Percentiles rank a stretch among this genome's conserved stretches.
phyloP scores from a whole-genome alignment of 2,329 filamentous ascomycete species.

The Sporothrix globosa region DNA sequence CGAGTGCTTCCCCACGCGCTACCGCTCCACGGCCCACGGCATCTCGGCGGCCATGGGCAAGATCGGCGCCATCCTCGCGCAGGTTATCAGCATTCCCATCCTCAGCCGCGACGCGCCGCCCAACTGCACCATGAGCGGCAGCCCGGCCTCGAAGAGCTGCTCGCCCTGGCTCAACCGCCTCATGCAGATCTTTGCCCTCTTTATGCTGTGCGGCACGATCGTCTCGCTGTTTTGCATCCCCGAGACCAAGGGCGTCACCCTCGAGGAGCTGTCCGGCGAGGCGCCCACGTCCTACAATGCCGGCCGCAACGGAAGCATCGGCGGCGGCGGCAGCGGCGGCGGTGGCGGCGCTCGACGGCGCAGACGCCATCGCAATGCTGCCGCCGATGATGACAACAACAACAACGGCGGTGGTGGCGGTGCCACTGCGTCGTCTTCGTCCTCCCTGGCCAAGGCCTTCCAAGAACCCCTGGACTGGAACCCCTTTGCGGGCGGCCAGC shows the following conservation, averaged over 20 bases:
- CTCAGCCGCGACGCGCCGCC: slow-evolving; percentile 59
- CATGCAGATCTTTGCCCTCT: slow-evolving; percentile 76
- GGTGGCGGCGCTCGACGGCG: slow-evolving; percentile 33
- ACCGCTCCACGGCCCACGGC: slow-evolving; percentile 65
- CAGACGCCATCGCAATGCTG: not conserved
- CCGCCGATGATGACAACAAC: too few relatives aligned
- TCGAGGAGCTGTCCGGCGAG: slow-evolving; percentile 72
- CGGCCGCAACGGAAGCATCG: slow-evolving; percentile 56
- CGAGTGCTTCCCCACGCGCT: slow-evolving; percentile 67
- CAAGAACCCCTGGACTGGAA: slow-evolving; percentile 45
- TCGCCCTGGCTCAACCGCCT: slow-evolving; percentile 69
- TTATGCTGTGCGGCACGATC: slow-evolving; percentile 74
- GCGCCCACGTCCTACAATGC: slow-evolving; percentile 61
- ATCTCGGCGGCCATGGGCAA: slow-evolving; percentile 69
- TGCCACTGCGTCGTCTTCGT: not conserved
- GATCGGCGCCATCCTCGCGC: slow-evolving; percentile 68
- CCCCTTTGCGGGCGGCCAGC: slow-evolving; percentile 54
- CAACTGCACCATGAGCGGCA: slow-evolving; percentile 51
- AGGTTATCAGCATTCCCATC: slow-evolving; percentile 66
- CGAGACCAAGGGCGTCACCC: slow-evolving; percentile 73
- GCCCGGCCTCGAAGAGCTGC: slow-evolving; percentile 49
- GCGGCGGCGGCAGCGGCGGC: slow-evolving; percentile 41
- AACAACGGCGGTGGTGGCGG: not conserved
- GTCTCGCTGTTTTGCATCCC: slow-evolving; percentile 70
- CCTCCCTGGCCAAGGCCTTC: slow-evolving; percentile 27